Conservation (phyloP, 345 rosid species). For the Corchorus capsularis region DNA sequence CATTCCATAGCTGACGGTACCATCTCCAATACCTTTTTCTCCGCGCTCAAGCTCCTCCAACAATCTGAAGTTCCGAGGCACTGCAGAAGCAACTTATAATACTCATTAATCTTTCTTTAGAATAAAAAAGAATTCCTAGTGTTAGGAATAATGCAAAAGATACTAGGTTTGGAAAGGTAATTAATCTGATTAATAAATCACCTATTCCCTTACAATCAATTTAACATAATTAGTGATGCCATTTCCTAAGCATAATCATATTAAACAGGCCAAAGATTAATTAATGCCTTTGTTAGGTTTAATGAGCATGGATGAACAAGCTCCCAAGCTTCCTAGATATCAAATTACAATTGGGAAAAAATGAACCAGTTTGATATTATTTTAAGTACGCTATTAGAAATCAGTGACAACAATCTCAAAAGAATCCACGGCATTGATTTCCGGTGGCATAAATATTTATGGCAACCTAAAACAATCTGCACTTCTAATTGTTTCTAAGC, state of each 20-base stretch:
- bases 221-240: neutral
- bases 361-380: neutral
- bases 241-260: neutral
- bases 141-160: neutral
- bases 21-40: slow-evolving; percentile 90
- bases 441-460: neutral
- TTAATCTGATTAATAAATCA: neutral
- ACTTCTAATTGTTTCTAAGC: neutral
- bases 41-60: slow-evolving; percentile 93
- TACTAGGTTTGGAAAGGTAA: neutral
- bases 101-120: neutral
- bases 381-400: neutral
- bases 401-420: neutral
- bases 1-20: slow-evolving; percentile 94
- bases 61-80: slow-evolving; percentile 83
- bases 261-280: neutral
- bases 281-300: neutral
- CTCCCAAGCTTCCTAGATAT: neutral
- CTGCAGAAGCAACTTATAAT: slow-evolving; percentile 36
- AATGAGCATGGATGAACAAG: neutral
- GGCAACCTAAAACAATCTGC: neutral
- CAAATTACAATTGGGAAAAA: neutral
- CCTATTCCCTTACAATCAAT: neutral
- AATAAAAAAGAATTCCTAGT: neutral
- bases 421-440: no score